Evolutionary conservation across 768 basidiomycete genomes (phyloP), one percentile per base, ranked within the genome.

Genomic region (Hericium alpestre): DNA sequence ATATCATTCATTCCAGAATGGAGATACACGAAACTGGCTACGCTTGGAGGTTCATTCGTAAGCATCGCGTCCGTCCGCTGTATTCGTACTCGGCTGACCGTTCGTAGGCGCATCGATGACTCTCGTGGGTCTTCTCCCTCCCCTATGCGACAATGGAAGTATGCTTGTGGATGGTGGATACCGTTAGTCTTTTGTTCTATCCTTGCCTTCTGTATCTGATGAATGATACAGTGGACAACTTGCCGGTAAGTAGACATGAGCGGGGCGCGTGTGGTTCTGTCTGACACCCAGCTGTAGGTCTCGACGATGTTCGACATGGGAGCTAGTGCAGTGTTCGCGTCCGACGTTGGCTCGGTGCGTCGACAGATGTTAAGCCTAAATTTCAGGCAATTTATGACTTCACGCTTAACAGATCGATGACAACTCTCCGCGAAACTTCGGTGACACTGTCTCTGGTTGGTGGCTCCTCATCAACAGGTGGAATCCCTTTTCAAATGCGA

Each of bases 1-100:
- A 97, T 65, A 96, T 99, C 69, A 93, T 86, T 54, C 91, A 90
- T 48, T 96, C 93, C 9, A 80, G 85, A 9, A 98, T 98, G 93
- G 93, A 98, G 66, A 86, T 98, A 46, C 96, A 99, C 65, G 89
- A 94, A 63, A 90, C 91, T 12, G 96, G 96, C n/a, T 98, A 97
- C 73, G 95, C 96, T 12, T 99, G 95, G 95, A 79, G 93, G 63
- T 91, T 83, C 66, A 90, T 91, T 55, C 87, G 91, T 90, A 67
- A 63, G 78, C 66, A 11, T 51, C 16, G 48, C 49, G 15, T 3
- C 49, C 43, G n/a, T 53, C 15, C 8, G 8, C 32, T 32, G 32
- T 32, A n/a, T 38, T 46, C 11, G 7, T 39, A 12, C 56, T 57
- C 47, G n/a, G 47, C 20, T 46, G 25, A 57, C 13, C 15, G 11